phyloP scores from a whole-genome alignment of 257 asterid genomes.

The Ligustrum vulgare region DNA sequence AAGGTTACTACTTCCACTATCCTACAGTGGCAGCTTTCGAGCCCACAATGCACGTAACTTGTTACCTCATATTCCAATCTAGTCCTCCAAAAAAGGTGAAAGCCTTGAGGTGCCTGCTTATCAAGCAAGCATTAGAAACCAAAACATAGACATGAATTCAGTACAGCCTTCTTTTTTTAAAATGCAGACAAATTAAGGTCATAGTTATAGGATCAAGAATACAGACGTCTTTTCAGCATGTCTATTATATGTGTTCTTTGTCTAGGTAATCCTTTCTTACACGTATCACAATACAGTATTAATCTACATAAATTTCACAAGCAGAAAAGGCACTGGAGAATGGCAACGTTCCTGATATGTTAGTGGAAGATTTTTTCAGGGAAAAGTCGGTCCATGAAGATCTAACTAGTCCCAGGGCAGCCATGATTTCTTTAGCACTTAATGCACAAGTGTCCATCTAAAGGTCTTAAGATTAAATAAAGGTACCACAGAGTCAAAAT shows the following conservation, averaged over 20 bases:
- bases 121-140: conserved; percentile 35
- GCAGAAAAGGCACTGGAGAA: neutral
- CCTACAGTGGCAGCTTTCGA: conserved; percentile 10
- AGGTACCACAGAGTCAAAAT: neutral
- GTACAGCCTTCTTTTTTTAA: neutral
- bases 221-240: neutral
- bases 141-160: conserved; percentile 13
- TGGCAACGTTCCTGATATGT: neutral
- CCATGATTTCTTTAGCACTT: neutral
- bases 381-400: neutral
- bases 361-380: neutral
- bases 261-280: neutral
- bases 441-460: neutral
- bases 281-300: neutral
- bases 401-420: neutral
- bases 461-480: neutral
- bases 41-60: conserved; percentile 22
- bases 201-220: neutral
- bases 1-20: neutral
- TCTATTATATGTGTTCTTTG: neutral
- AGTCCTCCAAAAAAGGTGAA: conserved; percentile 18
- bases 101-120: conserved; percentile 38
- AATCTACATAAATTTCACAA: neutral
- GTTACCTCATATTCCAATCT: conserved; percentile 10
- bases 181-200: neutral